Conservation (phyloP, 257 asterid species). For the Solanum microdontum region DNA sequence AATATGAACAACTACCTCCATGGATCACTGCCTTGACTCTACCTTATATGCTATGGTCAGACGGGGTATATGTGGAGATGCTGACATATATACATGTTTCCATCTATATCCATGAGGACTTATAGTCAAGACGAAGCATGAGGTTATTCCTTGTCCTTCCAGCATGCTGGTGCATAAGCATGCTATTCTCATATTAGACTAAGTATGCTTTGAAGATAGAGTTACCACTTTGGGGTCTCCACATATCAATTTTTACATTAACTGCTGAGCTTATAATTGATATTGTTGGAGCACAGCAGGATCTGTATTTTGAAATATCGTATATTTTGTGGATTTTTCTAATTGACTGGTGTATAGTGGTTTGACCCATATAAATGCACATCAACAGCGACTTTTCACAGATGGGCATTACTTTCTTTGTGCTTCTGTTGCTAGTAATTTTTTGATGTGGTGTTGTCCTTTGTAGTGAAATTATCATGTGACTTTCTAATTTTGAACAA, state of each 20-base stretch:
- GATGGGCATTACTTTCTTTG: neutral
- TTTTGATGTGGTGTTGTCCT: neutral
- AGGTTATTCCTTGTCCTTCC: neutral
- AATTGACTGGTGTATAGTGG: neutral
- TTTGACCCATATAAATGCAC: neutral
- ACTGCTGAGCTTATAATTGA: neutral
- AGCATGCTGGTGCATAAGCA: neutral
- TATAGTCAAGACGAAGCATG: neutral
- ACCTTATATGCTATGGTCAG: neutral
- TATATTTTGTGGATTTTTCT: neutral
- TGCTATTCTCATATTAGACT: neutral
- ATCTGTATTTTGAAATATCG: neutral
- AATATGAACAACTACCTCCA: neutral
- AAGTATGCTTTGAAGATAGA: neutral
- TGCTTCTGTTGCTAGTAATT: neutral
- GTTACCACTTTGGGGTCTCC: neutral
- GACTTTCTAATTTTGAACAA: neutral
- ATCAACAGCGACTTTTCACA: neutral
- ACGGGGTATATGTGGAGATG: neutral
- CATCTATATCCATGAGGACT: neutral
- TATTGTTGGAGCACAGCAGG: neutral
- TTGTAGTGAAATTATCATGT: neutral
- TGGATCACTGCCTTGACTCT: neutral
- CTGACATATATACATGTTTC: neutral
- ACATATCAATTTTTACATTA: neutral